Conservation (phyloP, 495 filamentous ascomycete genomes). For the Alectoria sarmentosa region DNA sequence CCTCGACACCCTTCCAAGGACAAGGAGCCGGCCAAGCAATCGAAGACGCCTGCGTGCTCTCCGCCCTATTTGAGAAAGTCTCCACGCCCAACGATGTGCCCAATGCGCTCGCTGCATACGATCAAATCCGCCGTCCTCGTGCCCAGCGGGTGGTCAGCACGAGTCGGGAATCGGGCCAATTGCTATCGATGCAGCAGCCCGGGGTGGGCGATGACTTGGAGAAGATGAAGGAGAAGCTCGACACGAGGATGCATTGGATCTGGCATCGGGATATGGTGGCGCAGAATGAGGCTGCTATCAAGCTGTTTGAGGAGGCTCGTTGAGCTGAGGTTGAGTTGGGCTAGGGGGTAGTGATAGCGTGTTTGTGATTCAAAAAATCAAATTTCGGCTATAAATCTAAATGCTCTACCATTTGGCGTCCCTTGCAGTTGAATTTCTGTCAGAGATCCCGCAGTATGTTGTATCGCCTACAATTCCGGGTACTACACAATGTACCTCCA, state of each 20-base stretch:
- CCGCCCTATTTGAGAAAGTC: slow-evolving; percentile 38
- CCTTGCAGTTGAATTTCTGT: too few relatives aligned
- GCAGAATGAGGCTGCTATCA: not conserved
- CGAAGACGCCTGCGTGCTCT: slow-evolving; percentile 59
- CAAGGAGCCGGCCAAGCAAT: slow-evolving; percentile 62
- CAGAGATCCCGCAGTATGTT: too few relatives aligned
- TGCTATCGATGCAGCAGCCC: slow-evolving; percentile 39
- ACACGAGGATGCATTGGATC: slow-evolving; percentile 44
- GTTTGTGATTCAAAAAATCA: too few relatives aligned
- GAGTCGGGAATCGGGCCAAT: slow-evolving; percentile 39
- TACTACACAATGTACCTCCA: too few relatives aligned
- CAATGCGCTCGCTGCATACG: slow-evolving; percentile 55
- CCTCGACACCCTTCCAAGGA: slow-evolving; percentile 62
- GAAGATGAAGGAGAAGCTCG: slow-evolving; percentile 36
- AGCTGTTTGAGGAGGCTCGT: not conserved
- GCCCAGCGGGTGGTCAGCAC: slow-evolving; percentile 42
- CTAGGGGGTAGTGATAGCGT: not conserved
- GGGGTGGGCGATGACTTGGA: slow-evolving; percentile 39
- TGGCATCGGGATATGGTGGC: slow-evolving; percentile 30
- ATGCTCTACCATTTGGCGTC: too few relatives aligned
- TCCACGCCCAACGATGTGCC: slow-evolving; percentile 31
- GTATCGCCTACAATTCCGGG: too few relatives aligned
- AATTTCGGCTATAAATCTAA: too few relatives aligned
- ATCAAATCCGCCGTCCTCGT: slow-evolving; percentile 49
- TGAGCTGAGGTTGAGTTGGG: not conserved